Base-by-base conservation (phyloP, 2,329 filamentous ascomycete genomes). In the Pyrenophora teres region DNA sequence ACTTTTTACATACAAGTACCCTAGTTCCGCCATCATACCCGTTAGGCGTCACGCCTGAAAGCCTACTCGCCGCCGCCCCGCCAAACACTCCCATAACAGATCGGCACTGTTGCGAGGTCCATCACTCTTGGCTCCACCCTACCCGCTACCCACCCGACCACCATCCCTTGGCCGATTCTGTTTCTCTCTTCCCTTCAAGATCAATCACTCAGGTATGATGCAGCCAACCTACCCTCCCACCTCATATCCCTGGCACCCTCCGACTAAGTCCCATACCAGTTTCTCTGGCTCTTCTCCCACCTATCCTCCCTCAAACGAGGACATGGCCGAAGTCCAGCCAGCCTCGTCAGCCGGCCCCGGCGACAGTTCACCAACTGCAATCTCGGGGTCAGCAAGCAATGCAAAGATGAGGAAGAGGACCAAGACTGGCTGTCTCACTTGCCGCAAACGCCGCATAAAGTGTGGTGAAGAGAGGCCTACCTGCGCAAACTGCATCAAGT, bases 391-490 rank as follows among this genome's bases (percentile, higher is more conserved):
- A 37, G 47, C 64, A 31, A 50, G 61, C 19, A 68, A 63, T 46
- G 52, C 66, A 46, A 73, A 74, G 57, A 67, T 72, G 65, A 69
- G 73, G 48, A 76, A 76, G 60, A 69, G 92, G 65, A 96, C 92
- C 44, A 97, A 97, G 77, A 96, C 92, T 2, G 92, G 92, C 12
- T 97, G 92, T 71, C 76, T 96, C 54, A 97, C 94, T 51, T 99
- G 94, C 76, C 88, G 94, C 58, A 93, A 90, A 76, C 87, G 94
- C 46, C 89, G 94, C 57, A 97, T 99, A 75, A 99, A 97, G 76
- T 99, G 94, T 74, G 94, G 94, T 56, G 94, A 97, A 73, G 90
- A 91, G 65, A 84, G 88, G 42, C 90, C 90, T 21, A 88, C 83
- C 23, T 94, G 90, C 75, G 86, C 82, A 67, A 95, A 95, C 68